Evolutionary conservation across 2,329 filamentous ascomycete genomes (phyloP).

Genomic region (Claviceps capensis): DNA sequence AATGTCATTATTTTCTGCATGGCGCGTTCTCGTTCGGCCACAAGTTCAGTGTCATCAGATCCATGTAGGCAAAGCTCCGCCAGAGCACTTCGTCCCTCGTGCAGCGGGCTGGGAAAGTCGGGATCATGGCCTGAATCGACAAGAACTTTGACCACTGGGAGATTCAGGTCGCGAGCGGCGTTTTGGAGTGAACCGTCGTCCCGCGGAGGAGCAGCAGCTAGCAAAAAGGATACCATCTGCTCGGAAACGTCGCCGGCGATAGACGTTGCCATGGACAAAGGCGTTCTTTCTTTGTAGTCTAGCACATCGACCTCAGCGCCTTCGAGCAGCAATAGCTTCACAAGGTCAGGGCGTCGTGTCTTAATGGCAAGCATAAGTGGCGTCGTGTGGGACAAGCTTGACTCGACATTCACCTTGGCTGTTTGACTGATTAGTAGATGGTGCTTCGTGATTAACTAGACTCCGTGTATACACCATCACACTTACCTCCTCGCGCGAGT

Average conservation of each 20-base stretch:
- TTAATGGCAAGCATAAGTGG: conserved; percentile 48
- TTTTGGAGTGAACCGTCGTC: conserved; percentile 57
- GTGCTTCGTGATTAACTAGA: not conserved
- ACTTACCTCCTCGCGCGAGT: conserved; percentile 29
- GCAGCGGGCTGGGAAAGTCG: conserved; percentile 49
- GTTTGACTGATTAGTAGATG: conserved; percentile 5
- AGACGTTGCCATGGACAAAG: conserved; percentile 44
- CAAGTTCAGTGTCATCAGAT: conserved; percentile 30
- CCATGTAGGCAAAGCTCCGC: conserved; percentile 49
- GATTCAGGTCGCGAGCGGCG: conserved; percentile 44
- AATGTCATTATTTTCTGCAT: conserved; percentile 45
- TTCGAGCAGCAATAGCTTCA: conserved; percentile 40
- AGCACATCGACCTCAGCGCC: conserved; percentile 46
- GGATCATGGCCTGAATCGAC: conserved; percentile 46
- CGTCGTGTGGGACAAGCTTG: conserved; percentile 36
- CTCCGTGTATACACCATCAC: not conserved
- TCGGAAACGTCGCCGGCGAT: conserved; percentile 39
- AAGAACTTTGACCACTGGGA: conserved; percentile 41
- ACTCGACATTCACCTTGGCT: conserved; percentile 45
- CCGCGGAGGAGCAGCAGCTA: conserved; percentile 40
- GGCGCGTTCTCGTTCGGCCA: conserved; percentile 32
- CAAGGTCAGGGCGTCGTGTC: conserved; percentile 40
- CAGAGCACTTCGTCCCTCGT: conserved; percentile 48
- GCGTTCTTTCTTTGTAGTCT: conserved; percentile 43
- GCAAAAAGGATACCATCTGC: conserved; percentile 38